Conservation (phyloP, 208 protist genomes). For the Leishmania tropica region DNA sequence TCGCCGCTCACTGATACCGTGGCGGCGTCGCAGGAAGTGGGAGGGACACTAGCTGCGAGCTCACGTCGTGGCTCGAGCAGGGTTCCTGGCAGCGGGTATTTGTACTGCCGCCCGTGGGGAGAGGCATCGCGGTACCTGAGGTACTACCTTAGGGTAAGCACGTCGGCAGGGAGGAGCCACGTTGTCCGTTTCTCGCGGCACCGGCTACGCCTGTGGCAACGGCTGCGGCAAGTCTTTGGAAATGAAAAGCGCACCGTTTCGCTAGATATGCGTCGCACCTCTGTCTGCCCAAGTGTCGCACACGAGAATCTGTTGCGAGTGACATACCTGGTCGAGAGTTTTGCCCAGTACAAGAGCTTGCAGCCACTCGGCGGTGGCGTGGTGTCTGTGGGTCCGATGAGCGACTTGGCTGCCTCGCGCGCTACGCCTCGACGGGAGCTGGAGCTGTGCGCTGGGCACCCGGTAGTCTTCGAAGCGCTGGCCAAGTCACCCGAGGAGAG, state of each 20-base stretch:
- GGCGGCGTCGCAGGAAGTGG: background rate
- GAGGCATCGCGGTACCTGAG: slow-evolving; percentile 14
- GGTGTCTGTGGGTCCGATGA: background rate
- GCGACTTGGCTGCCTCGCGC: slow-evolving; percentile 2
- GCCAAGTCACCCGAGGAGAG: slow-evolving; percentile 21
- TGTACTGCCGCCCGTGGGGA: slow-evolving; percentile 34
- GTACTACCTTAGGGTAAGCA: slow-evolving; percentile 22
- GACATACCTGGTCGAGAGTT: slow-evolving; percentile 17
- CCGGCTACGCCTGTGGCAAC: slow-evolving; percentile 20
- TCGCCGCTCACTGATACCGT: too few relatives aligned
- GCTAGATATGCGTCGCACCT: slow-evolving; percentile 17
- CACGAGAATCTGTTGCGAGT: slow-evolving; percentile 23
- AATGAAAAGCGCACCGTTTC: slow-evolving; percentile 16
- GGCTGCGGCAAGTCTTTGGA: slow-evolving; percentile 17
- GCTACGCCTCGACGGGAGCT: slow-evolving; percentile 14
- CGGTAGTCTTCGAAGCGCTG: slow-evolving; percentile 23
- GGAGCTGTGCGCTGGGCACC: slow-evolving; percentile 16
- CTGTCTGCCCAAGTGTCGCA: slow-evolving; percentile 19
- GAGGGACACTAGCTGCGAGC: background rate
- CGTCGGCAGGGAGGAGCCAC: background rate
- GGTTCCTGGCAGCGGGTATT: slow-evolving; percentile 13
- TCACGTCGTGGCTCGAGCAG: background rate
- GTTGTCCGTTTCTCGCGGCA: slow-evolving; percentile 28
- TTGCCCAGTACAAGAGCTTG: slow-evolving; percentile 9
- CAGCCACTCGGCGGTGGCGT: slow-evolving; percentile 7